Evolutionary conservation across 2,329 filamentous ascomycete species (phyloP), one percentile per base, ranked within the genome.

Genomic region (Talaromyces sp.): DNA sequence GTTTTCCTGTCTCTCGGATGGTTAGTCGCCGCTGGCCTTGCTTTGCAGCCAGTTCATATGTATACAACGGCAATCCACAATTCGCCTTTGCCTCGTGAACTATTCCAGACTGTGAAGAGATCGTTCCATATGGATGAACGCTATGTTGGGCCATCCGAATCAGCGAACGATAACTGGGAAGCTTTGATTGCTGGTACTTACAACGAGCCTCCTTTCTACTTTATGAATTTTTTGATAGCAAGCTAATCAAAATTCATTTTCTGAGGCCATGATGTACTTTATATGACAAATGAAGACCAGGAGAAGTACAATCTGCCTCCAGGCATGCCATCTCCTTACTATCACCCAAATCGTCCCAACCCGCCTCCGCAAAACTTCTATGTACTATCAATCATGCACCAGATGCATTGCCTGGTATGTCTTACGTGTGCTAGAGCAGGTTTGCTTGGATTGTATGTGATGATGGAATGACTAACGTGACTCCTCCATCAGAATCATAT

Each of bases 401-500:
- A 41, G 14, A 33, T 58, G 19, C 54, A 58, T 58, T 58, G 54
- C 22, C 33, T 58, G 54, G 54, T 58, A 39, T 19, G 54, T 19
- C 22, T 22, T 22, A 19, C 19, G 22, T 52, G 19, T 52, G 11
- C 8, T 31, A 13, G 9, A 24, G 19, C 27, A 52, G 47, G 27
- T 19, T 52, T 22, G 22, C 22, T 31, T 31, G 47, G 9, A 24
- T 31, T 24, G 47, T 52, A 24, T 24, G 27, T 11, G 19, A 52
- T 52, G 19, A 24, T 52, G 10, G 35, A 52, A 52, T 24, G 27
- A 24, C 27, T 52, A 52, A 52, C 47, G 19, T 52, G 22, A 24
- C 27, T 31, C 11, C 22, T 58, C 54, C 33, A 43, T 22, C 54
- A 39, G 54, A 37, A 33, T 39, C 37, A 39, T 13, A 58, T 33